Base-by-base conservation (phyloP, 176 grass and related monocot genomes). In the Eragrostis nindensis region DNA sequence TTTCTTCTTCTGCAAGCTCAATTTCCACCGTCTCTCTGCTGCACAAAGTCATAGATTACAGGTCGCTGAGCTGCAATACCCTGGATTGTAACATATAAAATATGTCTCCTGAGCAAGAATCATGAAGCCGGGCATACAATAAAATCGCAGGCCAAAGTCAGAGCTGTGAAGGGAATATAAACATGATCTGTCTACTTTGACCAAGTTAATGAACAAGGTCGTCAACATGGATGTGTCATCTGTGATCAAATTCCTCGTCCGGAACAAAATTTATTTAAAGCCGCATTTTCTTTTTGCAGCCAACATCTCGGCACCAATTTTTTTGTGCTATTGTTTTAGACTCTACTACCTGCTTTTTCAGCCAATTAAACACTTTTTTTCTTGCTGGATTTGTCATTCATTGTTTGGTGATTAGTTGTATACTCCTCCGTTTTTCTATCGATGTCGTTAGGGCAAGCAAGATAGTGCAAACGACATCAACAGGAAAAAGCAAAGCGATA, bases 191-290 rank as follows among this genome's bases (percentile, higher is more conserved):
- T 47, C 32, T 39, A 82, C 0, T 1, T 38, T 39, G 24, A 76
- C 48, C 55, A 38, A 30, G 41, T 39, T 11, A 48, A 6, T 7
- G 11, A 15, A 53, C 32, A 11, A 17, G 6, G 53, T 78, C 66
- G 56, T 78, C 75, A 78, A 44, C 75, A 71, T 22, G 0, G 3
- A 85, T 30, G 83, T 85, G 66, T 78, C 17, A 0, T 4, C 0
- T 21, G 22, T 19, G 61, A 55, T 36, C 57, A 19, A 24, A 44
- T 25, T 86, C 22, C 56, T 44, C 44, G 1, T 0, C 1, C 0
- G 24, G n/a, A 62, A 54, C 45, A 7, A 30, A 59, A 19, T 29
- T 0, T 73, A 44, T 54, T 56, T 7, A 56, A 56, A 56, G 1
- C 19, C 10, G 18, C 19, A 10, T 22, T 3, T 16, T 56, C 43